Conservation (phyloP, 2,329 filamentous ascomycete species). For the Pestalotiopsis sp. region DNA sequence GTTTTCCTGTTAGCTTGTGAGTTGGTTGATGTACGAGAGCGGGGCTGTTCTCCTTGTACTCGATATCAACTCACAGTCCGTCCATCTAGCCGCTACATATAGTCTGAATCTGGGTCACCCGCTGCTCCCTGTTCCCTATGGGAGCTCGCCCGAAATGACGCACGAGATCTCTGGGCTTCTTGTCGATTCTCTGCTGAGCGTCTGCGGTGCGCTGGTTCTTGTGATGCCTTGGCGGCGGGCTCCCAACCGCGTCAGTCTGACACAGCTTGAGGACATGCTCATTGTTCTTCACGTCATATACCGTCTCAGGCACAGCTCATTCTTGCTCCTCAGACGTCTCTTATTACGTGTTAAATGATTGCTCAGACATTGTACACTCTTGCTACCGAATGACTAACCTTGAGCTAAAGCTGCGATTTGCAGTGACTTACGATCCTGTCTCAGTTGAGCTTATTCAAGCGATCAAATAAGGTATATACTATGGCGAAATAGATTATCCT, state of each 20-base stretch:
- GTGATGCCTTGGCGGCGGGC: not conserved
- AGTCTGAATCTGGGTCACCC: not conserved
- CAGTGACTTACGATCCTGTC: too few relatives aligned
- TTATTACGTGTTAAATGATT: too few relatives aligned
- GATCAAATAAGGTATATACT: too few relatives aligned
- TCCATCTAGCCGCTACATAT: conserved; percentile 8
- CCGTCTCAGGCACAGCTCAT: not conserved
- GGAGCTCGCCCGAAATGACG: too few relatives aligned
- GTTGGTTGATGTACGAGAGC: conserved; percentile 7
- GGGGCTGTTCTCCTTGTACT: not conserved
- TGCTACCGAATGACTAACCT: too few relatives aligned
- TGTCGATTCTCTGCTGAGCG: too few relatives aligned
- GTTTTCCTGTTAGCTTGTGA: not conserved
- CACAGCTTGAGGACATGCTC: not conserved
- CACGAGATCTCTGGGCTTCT: too few relatives aligned
- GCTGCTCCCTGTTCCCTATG: too few relatives aligned
- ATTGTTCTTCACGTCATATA: not conserved
- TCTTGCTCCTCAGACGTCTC: not conserved
- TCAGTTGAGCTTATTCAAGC: too few relatives aligned
- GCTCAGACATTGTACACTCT: too few relatives aligned
- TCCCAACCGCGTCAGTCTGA: not conserved
- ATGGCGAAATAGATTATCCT: too few relatives aligned
- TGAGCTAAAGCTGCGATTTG: too few relatives aligned
- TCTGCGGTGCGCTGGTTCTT: not conserved
- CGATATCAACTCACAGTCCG: conserved; percentile 4